Evolutionary conservation across 257 asterid species (phyloP), one percentile per base, ranked within the genome.

Genomic region (Solanum neorickii): DNA sequence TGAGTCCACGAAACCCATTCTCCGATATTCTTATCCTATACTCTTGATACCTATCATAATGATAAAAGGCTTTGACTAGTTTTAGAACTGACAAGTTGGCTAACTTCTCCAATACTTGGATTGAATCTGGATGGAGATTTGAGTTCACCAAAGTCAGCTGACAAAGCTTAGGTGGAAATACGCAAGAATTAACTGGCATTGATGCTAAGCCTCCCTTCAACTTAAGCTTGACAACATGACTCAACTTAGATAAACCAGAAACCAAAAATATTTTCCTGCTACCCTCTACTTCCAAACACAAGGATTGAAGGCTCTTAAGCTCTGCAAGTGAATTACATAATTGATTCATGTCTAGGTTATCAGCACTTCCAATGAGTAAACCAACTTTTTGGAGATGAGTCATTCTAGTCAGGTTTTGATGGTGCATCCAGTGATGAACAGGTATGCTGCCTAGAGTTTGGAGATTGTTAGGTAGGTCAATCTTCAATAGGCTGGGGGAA

Each of bases 101-200:
- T 15, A 87, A 37, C 76, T 25, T 87, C 68, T 60, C 87, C 76
- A 89, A 60, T 1, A 35, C 47, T 8, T 18, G 41, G 47, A 87
- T 86, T 10, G 91, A 88, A 33, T 89, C 16, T 80, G 83, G 66
- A 7, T 49, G 69, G 9, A 89, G 83, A 0, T 12, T 9, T 3
- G 83, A 47, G 25, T 35, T 14, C 6, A 13, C 25, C 74, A 84
- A 84, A 31, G 33, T 84, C 87, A 89, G 83, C 89, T 46, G 75
- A 31, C 52, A 18, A 85, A 89, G 76, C 12, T 75, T 83, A 10
- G 88, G 87, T 29, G 91, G 91, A 60, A 89, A 89, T 16, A 25
- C 62, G 3, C n/a, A 77, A 77, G 83, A 4, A 44, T 77, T 2
- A 42, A 12, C 5, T 3, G 88, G 88, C 14, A 77, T 39, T 13